These are phyloP conservation scores for Podospora australis DNA, from an alignment of 495 filamentous ascomycete genomes.

Conservation along the genomic window DNA sequence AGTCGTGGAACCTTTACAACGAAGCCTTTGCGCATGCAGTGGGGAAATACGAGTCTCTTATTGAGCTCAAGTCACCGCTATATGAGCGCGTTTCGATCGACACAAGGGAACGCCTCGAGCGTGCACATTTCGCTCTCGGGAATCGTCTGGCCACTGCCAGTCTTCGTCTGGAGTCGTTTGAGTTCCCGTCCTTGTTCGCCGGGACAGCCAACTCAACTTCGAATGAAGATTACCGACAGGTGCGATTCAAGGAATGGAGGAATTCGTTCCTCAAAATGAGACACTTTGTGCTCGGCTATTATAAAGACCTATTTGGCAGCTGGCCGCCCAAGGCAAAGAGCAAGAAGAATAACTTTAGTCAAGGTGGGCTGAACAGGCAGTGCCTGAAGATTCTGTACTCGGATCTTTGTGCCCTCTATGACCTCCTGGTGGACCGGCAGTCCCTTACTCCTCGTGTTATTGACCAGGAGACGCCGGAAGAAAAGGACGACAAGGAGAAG, in stretches of 20 bases:
- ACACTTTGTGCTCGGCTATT: conserved; percentile 67
- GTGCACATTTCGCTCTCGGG: conserved; percentile 71
- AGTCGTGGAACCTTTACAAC: conserved; percentile 72
- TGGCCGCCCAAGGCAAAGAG: conserved; percentile 90
- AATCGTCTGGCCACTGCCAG: conserved; percentile 60
- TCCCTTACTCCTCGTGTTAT: conserved; percentile 51
- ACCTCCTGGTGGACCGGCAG: conserved; percentile 75
- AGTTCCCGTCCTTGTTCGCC: conserved; percentile 87
- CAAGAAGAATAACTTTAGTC: conserved; percentile 88
- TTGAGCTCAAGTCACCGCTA: conserved; percentile 59
- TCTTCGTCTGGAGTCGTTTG: conserved; percentile 66
- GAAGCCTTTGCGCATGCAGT: conserved; percentile 92
- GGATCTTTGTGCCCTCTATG: conserved; percentile 82
- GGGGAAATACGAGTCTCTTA: conserved; percentile 74
- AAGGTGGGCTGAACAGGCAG: conserved; percentile 75
- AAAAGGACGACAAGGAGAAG: conserved; percentile 2
- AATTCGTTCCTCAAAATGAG: conserved; percentile 65
- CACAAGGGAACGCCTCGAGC: conserved; percentile 73
- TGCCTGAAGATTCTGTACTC: conserved; percentile 76
- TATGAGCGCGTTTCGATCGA: conserved; percentile 59
- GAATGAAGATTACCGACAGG: conserved; percentile 60
- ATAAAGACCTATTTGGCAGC: conserved; percentile 75
- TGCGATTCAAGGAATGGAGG: conserved; percentile 83
- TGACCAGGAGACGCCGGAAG: conserved; percentile 34
- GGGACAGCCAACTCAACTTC: conserved; percentile 77